Percentiles rank a stretch among this genome's conserved stretches.
These are phyloP conservation scores for Tardiomyces blankii DNA, from an alignment of 1,139 yeast species.

Conservation along the genomic window DNA sequence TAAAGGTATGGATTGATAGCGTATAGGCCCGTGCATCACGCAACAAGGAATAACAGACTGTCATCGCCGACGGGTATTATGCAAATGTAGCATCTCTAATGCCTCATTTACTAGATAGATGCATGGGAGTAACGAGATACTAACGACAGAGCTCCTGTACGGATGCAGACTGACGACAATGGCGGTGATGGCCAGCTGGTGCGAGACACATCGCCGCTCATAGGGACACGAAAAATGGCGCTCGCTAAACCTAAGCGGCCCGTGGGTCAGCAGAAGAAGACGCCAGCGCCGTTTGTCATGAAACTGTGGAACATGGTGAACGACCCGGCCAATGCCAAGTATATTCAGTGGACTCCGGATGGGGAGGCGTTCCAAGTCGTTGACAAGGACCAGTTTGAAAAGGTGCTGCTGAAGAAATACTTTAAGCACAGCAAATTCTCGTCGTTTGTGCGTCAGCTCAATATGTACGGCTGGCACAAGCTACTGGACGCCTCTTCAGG, in stretches of 20 bases:
- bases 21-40: too few species aligned
- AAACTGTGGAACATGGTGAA: conserved; percentile 95
- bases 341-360: conserved; percentile 75
- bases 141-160: background rate
- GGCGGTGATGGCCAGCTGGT: background rate
- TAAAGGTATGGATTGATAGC: too few species aligned
- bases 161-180: background rate
- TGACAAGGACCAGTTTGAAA: conserved; percentile 81
- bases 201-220: background rate
- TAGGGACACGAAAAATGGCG: background rate
- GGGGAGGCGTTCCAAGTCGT: conserved; percentile 79
- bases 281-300: conserved; percentile 77
- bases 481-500: conserved; percentile 71
- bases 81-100: too few species aligned
- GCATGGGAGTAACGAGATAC: too few species aligned
- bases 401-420: conserved; percentile 71
- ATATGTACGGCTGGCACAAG: conserved; percentile 98
- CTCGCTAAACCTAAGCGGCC: background rate
- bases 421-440: conserved; percentile 94
- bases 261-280: background rate
- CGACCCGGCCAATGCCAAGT: conserved; percentile 55
- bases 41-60: too few species aligned
- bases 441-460: conserved; percentile 86
- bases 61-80: too few species aligned
- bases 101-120: too few species aligned